These are phyloP conservation scores for Dorcoceras hygrometricum DNA, from an alignment of 257 asterid species.

Conservation along the genomic window DNA sequence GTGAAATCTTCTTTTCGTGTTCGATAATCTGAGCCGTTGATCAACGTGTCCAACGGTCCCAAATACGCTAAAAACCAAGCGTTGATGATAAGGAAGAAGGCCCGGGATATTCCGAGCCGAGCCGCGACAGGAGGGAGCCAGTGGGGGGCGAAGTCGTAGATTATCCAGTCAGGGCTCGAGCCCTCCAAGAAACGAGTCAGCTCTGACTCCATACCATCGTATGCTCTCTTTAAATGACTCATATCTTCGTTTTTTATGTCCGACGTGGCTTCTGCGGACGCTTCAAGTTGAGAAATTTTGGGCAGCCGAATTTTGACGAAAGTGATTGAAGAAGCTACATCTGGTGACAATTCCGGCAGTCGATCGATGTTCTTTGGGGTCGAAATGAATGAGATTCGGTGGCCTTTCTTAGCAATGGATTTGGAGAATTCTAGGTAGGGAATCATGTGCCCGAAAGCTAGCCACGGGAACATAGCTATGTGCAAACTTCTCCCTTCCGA, in stretches of 20 bases:
- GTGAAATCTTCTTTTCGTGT: constrained; percentile 29
- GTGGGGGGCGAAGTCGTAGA: constrained; percentile 28
- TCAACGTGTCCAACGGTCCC: constrained; percentile 22
- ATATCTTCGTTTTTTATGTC: not conserved
- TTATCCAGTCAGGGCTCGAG: constrained; percentile 29
- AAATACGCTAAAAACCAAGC: constrained; percentile 25
- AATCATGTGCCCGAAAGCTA: constrained; percentile 61
- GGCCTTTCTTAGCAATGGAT: constrained; percentile 24
- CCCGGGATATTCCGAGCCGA: constrained; percentile 23
- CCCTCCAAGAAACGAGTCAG: constrained; percentile 22
- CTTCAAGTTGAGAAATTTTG: not conserved
- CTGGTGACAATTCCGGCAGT: constrained; percentile 24
- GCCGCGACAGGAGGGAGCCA: constrained; percentile 37
- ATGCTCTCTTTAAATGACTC: not conserved
- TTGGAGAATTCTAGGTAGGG: constrained; percentile 53
- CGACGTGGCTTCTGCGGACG: not conserved
- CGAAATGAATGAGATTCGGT: constrained; percentile 18
- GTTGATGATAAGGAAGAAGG: constrained; percentile 24
- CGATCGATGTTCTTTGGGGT: constrained; percentile 26
- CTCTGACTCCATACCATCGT: constrained; percentile 11
- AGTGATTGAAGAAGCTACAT: constrained; percentile 22
- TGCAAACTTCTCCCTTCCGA: constrained; percentile 23
- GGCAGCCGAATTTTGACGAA: constrained; percentile 7
- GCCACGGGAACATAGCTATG: constrained; percentile 61
- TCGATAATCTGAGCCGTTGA: constrained; percentile 26